Percentiles rank a stretch among this genome's conserved stretches.
These are phyloP conservation scores for Lathyrus aphaca DNA, from an alignment of 306 rosid genomes.

Conservation along the genomic window DNA sequence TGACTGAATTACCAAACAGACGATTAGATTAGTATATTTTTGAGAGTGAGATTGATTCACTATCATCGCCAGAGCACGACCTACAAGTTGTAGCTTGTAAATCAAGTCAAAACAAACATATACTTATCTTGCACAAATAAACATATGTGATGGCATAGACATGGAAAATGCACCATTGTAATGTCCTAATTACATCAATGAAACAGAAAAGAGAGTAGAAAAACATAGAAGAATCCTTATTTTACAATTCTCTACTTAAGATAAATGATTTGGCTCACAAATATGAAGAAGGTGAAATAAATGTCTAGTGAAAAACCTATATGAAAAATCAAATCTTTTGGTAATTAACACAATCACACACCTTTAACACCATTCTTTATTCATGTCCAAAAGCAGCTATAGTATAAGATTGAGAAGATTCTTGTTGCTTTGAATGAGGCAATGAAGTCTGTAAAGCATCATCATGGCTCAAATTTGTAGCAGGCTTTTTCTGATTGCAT, in stretches of 20 bases:
- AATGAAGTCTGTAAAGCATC: constrained; percentile 44
- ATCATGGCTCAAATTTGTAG: constrained; percentile 44
- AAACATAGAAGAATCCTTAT: constrained; percentile 41
- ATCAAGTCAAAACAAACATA: not conserved
- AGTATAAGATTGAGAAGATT: too few species aligned
- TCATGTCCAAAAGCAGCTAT: too few species aligned
- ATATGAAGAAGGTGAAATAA: constrained; percentile 40
- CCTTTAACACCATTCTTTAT: too few species aligned
- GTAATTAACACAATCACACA: constrained; percentile 37
- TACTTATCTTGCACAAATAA: constrained; percentile 5
- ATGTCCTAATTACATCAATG: not conserved
- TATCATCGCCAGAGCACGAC: not conserved
- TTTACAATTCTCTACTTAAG: constrained; percentile 43
- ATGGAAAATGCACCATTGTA: constrained; percentile 44
- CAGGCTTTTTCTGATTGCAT: constrained; percentile 46
- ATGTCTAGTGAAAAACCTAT: constrained; percentile 40
- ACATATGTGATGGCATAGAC: constrained; percentile 28
- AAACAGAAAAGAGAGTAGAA: constrained; percentile 19
- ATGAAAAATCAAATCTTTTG: constrained; percentile 47
- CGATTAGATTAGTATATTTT: not conserved
- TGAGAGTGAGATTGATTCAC: not conserved
- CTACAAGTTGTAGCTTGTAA: not conserved
- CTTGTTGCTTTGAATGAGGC: constrained; percentile 48
- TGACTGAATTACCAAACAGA: too few species aligned
- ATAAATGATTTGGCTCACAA: constrained; percentile 47